These are phyloP conservation scores for Microdochium trichocladiopsis DNA, from an alignment of 2,329 filamentous ascomycete species.

Conservation along the genomic window DNA sequence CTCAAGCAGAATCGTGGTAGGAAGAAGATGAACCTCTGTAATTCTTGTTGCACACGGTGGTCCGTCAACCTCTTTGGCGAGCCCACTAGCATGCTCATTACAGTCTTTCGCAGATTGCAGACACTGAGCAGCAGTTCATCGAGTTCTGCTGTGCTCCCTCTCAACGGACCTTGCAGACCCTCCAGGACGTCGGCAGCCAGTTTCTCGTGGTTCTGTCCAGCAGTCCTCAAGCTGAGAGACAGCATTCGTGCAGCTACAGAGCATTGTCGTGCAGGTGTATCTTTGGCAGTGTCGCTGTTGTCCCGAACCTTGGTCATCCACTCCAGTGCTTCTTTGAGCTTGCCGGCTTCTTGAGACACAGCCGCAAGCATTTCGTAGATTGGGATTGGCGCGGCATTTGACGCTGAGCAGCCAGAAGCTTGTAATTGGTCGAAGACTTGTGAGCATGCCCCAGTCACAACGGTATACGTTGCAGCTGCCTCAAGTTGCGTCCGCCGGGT, in stretches of 20 bases:
- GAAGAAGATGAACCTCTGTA: conserved; percentile 49
- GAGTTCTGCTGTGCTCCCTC: conserved; percentile 51
- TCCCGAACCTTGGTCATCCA: conserved; percentile 44
- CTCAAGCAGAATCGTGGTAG: conserved; percentile 53
- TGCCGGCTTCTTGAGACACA: conserved; percentile 35
- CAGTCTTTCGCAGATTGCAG: conserved; percentile 46
- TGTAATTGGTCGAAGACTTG: conserved; percentile 29
- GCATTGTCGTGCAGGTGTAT: conserved; percentile 42
- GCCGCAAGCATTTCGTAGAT: conserved; percentile 47
- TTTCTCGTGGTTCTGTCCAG: conserved; percentile 29
- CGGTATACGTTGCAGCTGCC: conserved; percentile 27
- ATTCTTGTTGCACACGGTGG: conserved; percentile 20
- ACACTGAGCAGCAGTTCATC: conserved; percentile 54
- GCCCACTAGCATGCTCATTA: conserved; percentile 37
- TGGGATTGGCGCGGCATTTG: conserved; percentile 31
- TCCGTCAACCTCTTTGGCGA: conserved; percentile 1
- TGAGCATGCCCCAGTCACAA: conserved; percentile 25
- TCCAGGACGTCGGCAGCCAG: conserved; percentile 42
- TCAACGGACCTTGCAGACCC: conserved; percentile 49
- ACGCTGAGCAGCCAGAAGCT: conserved; percentile 23
- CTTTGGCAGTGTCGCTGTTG: conserved; percentile 26
- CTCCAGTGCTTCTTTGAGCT: conserved; percentile 41
- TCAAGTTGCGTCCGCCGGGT: conserved; percentile 38
- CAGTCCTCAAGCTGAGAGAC: conserved; percentile 42
- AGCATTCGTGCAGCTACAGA: conserved; percentile 48